Conservation (phyloP, 805 yeast species). For the Pichia kluyveri region DNA sequence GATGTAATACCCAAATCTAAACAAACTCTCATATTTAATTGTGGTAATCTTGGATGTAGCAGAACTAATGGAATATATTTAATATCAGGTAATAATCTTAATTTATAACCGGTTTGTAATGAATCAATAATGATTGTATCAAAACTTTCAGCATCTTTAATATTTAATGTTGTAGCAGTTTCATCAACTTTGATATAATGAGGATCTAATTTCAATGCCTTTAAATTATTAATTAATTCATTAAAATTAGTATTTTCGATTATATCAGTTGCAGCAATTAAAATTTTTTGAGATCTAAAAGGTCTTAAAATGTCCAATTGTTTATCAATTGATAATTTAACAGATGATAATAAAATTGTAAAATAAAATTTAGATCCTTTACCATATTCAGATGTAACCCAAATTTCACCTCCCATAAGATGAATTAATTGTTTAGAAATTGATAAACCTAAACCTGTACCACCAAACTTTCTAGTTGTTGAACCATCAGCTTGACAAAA, state of each 20-base stretch:
- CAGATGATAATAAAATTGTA: slow-evolving; percentile 71
- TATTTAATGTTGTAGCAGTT: slow-evolving; percentile 44
- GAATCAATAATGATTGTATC: slow-evolving; percentile 82
- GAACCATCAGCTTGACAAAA: slow-evolving; percentile 94
- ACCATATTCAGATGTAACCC: slow-evolving; percentile 80
- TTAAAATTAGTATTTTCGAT: slow-evolving; percentile 36
- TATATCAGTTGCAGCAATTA: slow-evolving; percentile 63
- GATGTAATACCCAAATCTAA: slow-evolving; percentile 81
- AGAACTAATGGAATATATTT: slow-evolving; percentile 81
- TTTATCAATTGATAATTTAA: slow-evolving; percentile 49
- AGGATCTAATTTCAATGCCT: slow-evolving; percentile 52
- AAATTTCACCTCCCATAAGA: slow-evolving; percentile 88
- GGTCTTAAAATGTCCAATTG: slow-evolving; percentile 65
- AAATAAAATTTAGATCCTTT: slow-evolving; percentile 78
- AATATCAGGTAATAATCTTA: slow-evolving; percentile 64
- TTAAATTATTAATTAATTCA: slow-evolving; percentile 43
- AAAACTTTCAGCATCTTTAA: slow-evolving; percentile 49
- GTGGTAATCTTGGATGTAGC: slow-evolving; percentile 66
- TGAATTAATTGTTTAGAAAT: slow-evolving; percentile 82
- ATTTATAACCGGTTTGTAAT: slow-evolving; percentile 59
- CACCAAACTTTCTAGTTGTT: slow-evolving; percentile 87
- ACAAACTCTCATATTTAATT: slow-evolving; percentile 71
- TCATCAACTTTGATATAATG: slow-evolving; percentile 35
- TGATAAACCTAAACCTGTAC: slow-evolving; percentile 84
- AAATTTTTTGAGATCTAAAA: slow-evolving; percentile 58